Base-by-base conservation (phyloP, 768 basidiomycete species). In the Dacryopinax primogenitus region DNA sequence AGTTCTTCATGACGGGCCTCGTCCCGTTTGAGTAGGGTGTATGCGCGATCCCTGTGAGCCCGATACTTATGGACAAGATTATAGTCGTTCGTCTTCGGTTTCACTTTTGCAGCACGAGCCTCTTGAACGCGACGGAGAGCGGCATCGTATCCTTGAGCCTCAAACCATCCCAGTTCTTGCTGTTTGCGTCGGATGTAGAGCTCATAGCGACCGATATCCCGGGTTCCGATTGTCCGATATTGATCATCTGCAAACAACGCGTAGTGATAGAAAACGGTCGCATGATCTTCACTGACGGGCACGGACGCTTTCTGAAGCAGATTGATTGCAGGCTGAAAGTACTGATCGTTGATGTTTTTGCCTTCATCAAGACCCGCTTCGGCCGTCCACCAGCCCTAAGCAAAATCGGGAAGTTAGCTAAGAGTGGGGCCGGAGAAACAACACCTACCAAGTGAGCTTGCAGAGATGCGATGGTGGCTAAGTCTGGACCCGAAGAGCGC, bases 221-320 rank as follows among this genome's bases (percentile, higher is more conserved):
- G 82, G 0, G 89, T 81, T 18, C 80, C 73, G 35, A 88, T 82
- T 1, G 83, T 78, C 66, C 87, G 83, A 71, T 90, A 93, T 70
- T 98, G 94, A 13, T 81, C 79, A 70, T 98, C 92, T 0, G 94
- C 90, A 71, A 98, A 98, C 28, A 82, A 79, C 0, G 95, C 96
- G 72, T 84, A 97, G 69, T 89, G 82, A 66, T 86, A 84, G 72
- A 83, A 91, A 33, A 94, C 80, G 11, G 78, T 41, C 6, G 69
- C 34, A 18, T 69, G 69, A 1, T 65, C 69, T 1, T 65, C 66
- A 28, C 65, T 67, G 2, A 44, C 47, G 1, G 66, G 23, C 13
- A 65, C 62, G 13, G 68, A 44, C 7, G 67, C 67, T 0, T 67
- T 28, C 33, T 41, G 70, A 62, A 78, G 70, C 32, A 79, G 70